phyloP scores from a whole-genome alignment of 495 filamentous ascomycete genomes.

The Hypoxylon crocopeplum region DNA sequence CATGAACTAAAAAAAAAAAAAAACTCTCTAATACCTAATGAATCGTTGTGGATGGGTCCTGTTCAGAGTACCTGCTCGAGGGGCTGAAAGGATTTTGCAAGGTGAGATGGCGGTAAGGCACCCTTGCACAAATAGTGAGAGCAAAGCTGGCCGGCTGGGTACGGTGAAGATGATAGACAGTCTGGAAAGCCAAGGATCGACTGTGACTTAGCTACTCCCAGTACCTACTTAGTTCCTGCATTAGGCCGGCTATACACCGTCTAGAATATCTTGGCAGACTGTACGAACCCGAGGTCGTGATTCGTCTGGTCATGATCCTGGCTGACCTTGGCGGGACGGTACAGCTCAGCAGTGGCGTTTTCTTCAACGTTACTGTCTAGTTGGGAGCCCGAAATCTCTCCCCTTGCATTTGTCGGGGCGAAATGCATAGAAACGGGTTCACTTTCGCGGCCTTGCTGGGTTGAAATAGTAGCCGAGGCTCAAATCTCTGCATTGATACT shows the following conservation, averaged over 20 bases:
- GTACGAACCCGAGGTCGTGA: constrained; percentile 23
- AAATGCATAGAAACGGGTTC: constrained; percentile 5
- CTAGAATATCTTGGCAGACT: constrained; percentile 25
- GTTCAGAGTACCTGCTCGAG: constrained; percentile 13
- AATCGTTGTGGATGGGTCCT: constrained; percentile 30
- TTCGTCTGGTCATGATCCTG: constrained; percentile 22
- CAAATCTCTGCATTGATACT: background rate
- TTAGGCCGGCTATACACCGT: constrained; percentile 29
- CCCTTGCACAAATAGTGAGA: constrained; percentile 29
- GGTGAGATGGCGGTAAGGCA: constrained; percentile 39
- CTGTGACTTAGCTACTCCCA: constrained; percentile 19
- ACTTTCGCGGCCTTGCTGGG: background rate
- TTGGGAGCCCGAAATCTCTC: background rate
- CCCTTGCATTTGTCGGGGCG: constrained; percentile 21
- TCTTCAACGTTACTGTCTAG: constrained; percentile 18
- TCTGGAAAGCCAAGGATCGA: constrained; percentile 3
- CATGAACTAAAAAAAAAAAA: constrained; percentile 35
- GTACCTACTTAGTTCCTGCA: constrained; percentile 27
- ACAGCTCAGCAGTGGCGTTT: constrained; percentile 39
- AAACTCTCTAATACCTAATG: constrained; percentile 28
- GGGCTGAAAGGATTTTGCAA: constrained; percentile 40
- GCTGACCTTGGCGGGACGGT: constrained; percentile 19
- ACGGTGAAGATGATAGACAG: constrained; percentile 30
- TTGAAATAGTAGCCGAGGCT: background rate
- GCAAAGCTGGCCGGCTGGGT: constrained; percentile 29